A percentile compares a stretch with the other conserved stretches of the same genome.
These are phyloP conservation scores for Bryum argenteum DNA, from an alignment of 225 moss, liverwort and hornwort species.

Conservation along the genomic window DNA sequence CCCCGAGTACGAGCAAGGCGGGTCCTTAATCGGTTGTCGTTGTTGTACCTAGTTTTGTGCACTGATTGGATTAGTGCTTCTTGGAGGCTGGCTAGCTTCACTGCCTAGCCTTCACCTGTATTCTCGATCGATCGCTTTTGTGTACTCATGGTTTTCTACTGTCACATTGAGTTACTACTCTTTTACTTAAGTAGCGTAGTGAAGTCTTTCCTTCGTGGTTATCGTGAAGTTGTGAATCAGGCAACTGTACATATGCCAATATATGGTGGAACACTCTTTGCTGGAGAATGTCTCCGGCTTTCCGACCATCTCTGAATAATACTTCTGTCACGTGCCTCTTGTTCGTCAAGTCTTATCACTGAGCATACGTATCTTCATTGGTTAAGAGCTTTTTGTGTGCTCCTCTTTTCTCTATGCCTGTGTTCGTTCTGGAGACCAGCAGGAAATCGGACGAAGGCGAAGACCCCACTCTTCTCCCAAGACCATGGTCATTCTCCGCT, in stretches of 20 bases:
- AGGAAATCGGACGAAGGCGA: constrained; percentile 26
- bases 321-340: constrained; percentile 29
- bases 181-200: constrained; percentile 23
- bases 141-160: constrained; percentile 28
- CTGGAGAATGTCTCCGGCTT: constrained; percentile 30
- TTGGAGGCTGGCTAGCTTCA: constrained; percentile 23
- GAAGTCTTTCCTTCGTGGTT: constrained; percentile 25
- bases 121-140: constrained; percentile 26
- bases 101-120: constrained; percentile 27
- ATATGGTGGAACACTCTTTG: constrained; percentile 37
- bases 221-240: constrained; percentile 32
- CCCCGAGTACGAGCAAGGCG: constrained; percentile 57
- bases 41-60: constrained; percentile 9
- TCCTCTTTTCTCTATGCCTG: not conserved
- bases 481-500: too few species aligned
- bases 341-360: constrained; percentile 24
- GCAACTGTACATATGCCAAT: constrained; percentile 44
- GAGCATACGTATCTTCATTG: not conserved
- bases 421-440: constrained; percentile 19
- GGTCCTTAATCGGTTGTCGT: constrained; percentile 32
- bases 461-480: not conserved
- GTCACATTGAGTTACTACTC: constrained; percentile 23
- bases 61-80: constrained; percentile 19
- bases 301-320: constrained; percentile 40
- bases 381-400: not conserved